Evolutionary conservation across 331 rosid genomes (phyloP).

Genomic region (Dryas integrifolia): DNA sequence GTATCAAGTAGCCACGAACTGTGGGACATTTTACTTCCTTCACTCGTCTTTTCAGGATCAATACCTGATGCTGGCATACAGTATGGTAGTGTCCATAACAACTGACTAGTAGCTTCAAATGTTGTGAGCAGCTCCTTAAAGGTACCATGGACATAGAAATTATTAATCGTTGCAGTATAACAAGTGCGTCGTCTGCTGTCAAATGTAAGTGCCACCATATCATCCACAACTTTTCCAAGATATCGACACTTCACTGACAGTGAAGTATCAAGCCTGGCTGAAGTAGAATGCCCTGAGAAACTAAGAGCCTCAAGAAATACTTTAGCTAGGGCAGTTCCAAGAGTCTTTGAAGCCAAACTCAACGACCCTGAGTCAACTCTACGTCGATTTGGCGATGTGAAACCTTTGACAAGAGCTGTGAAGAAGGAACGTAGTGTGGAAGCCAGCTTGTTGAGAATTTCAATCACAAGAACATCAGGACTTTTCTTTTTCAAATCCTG

Average conservation of each 20-base stretch:
- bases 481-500: conserved; percentile 93
- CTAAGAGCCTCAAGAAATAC: conserved; percentile 83
- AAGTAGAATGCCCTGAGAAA: conserved; percentile 75
- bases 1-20: conserved; percentile 88
- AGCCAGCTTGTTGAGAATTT: conserved; percentile 83
- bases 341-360: conserved; percentile 80
- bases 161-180: conserved; percentile 74
- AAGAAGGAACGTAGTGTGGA: conserved; percentile 81
- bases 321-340: conserved; percentile 85
- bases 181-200: conserved; percentile 88
- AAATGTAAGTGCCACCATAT: conserved; percentile 79
- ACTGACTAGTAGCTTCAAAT: conserved; percentile 95
- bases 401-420: conserved; percentile 91
- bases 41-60: conserved; percentile 61
- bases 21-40: conserved; percentile 62
- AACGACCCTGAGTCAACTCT: conserved; percentile 81
- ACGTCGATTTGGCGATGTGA: conserved; percentile 87
- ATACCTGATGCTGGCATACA: conserved; percentile 50
- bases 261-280: conserved; percentile 57
- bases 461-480: conserved; percentile 75
- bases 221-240: conserved; percentile 93
- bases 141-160: conserved; percentile 92
- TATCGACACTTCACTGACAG: conserved; percentile 91
- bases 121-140: conserved; percentile 89
- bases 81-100: conserved; percentile 79